phyloP scores from a whole-genome alignment of 192 early-diverging fungal species.

The Gorgonomyces haynaldii region DNA sequence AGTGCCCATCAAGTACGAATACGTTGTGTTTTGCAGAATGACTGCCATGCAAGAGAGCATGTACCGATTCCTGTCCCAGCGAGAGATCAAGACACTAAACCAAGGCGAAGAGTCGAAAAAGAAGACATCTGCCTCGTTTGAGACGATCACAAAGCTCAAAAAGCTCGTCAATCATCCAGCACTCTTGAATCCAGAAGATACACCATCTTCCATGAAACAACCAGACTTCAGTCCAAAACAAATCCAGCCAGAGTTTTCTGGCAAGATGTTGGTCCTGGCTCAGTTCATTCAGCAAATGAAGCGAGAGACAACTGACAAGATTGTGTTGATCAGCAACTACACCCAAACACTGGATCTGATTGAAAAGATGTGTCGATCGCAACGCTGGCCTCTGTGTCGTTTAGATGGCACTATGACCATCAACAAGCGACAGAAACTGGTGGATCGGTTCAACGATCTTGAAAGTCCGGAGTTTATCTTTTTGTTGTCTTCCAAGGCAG shows the following conservation, averaged over 20 bases:
- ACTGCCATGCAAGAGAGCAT: slow-evolving; percentile 63
- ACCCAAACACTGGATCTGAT: slow-evolving; percentile 95
- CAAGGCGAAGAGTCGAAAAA: slow-evolving; percentile 27
- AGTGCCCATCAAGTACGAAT: slow-evolving; percentile 96
- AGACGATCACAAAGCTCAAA: slow-evolving; percentile 87
- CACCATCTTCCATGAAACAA: slow-evolving; percentile 4
- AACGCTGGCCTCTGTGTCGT: slow-evolving; percentile 62
- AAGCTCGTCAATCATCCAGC: slow-evolving; percentile 97
- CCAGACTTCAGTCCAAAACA: slow-evolving; percentile 16
- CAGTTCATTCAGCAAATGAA: slow-evolving; percentile 36
- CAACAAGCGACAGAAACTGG: slow-evolving; percentile 85
- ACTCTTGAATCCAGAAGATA: slow-evolving; percentile 37
- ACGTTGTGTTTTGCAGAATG: slow-evolving; percentile 92
- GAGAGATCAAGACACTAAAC: slow-evolving; percentile 56
- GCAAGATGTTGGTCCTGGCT: slow-evolving; percentile 66
- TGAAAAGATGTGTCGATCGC: slow-evolving; percentile 70
- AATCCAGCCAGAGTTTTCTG: slow-evolving; percentile 62
- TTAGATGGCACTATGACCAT: slow-evolving; percentile 90
- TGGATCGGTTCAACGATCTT: slow-evolving; percentile 94
- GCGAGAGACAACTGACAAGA: slow-evolving; percentile 72
- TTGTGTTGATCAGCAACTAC: slow-evolving; percentile 97
- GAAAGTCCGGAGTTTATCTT: slow-evolving; percentile 80
- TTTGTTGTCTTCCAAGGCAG: slow-evolving; percentile 91
- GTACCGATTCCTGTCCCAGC: slow-evolving; percentile 60
- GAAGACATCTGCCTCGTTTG: slow-evolving; percentile 51